Evolutionary conservation across 306 rosid genomes (phyloP), one percentile per base, ranked within the genome.

Genomic region (Fragaria vesca): DNA sequence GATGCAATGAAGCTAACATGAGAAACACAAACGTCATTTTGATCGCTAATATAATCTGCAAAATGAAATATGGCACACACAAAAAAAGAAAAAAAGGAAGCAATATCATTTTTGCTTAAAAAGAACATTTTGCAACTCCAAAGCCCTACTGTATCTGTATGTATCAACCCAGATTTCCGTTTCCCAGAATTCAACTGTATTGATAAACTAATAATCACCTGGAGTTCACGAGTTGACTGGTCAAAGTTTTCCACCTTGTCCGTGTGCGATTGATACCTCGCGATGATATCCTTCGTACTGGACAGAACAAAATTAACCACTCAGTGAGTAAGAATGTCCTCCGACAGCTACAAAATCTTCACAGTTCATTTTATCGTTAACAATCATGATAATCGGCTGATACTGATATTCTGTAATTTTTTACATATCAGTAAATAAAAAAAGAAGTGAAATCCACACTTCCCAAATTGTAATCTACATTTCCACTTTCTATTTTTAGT

Each of bases 191-290:
- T n/a, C 12, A 55, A 55, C 16, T 24, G 16, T 4, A 57, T 20
- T 54, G 26, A 5, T 16, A 20, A 4, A 34, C 13, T 24, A 2
- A 24, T 21, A 24, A 67, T 76, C 76, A 86, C 90, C 85, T 81
- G 85, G 66, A 81, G 75, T 16, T 76, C 84, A 69, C 78, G 80
- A 30, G 69, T 78, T 2, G 32, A 12, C 57, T 73, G 46, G 46
- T 42, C 78, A 58, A 48, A 18, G 42, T 69, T 55, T 66, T 77
- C 71, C 6, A 47, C 43, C 45, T 77, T 77, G 52, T n/a, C 77
- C 21, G 68, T 32, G 28, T 76, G 78, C 71, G 32, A 13, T 51
- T 68, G 6, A 12, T 60, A 60, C 66, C 66, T 60, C 12, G 36
- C 8, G 4, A 60, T 24, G 36, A 60, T 32, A 60, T 60, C 66